Evolutionary conservation across 441 rosid genomes (phyloP).

Genomic region (Croton laevigatus): DNA sequence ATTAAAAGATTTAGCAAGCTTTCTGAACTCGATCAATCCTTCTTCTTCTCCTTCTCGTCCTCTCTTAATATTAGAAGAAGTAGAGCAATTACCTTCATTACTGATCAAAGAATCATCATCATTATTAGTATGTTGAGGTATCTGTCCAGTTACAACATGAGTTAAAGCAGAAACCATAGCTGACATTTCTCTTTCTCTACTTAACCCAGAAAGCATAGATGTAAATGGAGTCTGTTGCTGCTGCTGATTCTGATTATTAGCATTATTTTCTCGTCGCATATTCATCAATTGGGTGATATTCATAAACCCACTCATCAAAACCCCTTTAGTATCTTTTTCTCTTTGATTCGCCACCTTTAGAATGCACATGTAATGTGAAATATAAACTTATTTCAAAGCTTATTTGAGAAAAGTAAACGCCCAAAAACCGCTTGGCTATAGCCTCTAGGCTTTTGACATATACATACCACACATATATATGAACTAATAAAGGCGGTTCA

Average conservation of each 20-base stretch:
- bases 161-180: conserved; percentile 57
- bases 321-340: conserved; percentile 3
- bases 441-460: too few relatives aligned
- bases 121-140: background rate
- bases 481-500: too few relatives aligned
- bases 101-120: background rate
- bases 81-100: background rate
- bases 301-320: conserved; percentile 17
- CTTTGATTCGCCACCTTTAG: conserved; percentile 41
- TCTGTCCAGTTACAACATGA: conserved; percentile 53
- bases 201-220: conserved; percentile 21
- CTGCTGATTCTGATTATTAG: too few relatives aligned
- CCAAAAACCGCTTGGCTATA: too few relatives aligned
- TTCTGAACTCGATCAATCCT: background rate
- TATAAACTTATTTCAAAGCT: background rate
- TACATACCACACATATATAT: too few relatives aligned
- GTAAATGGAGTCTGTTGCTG: background rate
- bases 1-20: conserved; percentile 15
- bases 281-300: conserved; percentile 8
- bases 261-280: background rate
- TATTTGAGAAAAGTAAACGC: background rate
- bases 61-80: conserved; percentile 30
- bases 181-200: conserved; percentile 43
- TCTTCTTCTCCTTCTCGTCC: conserved; percentile 28
- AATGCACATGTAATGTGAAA: background rate